Evolutionary conservation across 2,329 filamentous ascomycete genomes (phyloP), one percentile per base, ranked within the genome.

Genomic region (Neophaeococcomyces aloes): DNA sequence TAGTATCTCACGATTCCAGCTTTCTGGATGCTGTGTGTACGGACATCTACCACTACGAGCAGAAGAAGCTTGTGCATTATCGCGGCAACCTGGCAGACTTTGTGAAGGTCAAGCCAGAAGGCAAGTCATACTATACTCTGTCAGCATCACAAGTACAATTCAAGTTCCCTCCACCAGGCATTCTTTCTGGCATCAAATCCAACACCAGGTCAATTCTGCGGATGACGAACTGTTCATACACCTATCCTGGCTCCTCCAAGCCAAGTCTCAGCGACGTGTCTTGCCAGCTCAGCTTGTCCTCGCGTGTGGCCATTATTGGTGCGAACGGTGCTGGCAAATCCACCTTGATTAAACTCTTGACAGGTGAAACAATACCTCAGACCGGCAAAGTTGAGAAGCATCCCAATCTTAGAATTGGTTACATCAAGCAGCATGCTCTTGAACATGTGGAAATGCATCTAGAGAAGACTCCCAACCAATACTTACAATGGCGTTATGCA

Each of bases 391-490:
- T 98, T 18, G 88, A 96, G 73, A 96, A 96, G 73, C 91, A 98
- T 64, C 91, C 91, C 54, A 98, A 98, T 65, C 69, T 98, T 59
- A 88, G 91, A 74, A 95, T 98, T 57, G 91, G 91, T 43, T 98
- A 98, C 72, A 96, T 98, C 71, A 96, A 96, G 72, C 91, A 98
- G 71, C 91, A 98, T 65, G 91, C 91, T 34, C 75, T 98, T 10
- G 91, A 98, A 72, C 91, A 98, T 77, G 91, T 98, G 8, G 89
- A 98, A 69, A 94, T 95, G 89, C 91, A 98, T 61, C 72, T 96
- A 56, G 91, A 98, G 67, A 98, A 98, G 78, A 98, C 91, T 0
- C 91, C 91, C 31, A 96, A 94, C 64, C 91, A 98, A 67, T 98
- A 98, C 61, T 76, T 98, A 27, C 91, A 96, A 67, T 98, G 91